Conservation (phyloP, 495 filamentous ascomycete genomes). For the Penicillium samsonianum region DNA sequence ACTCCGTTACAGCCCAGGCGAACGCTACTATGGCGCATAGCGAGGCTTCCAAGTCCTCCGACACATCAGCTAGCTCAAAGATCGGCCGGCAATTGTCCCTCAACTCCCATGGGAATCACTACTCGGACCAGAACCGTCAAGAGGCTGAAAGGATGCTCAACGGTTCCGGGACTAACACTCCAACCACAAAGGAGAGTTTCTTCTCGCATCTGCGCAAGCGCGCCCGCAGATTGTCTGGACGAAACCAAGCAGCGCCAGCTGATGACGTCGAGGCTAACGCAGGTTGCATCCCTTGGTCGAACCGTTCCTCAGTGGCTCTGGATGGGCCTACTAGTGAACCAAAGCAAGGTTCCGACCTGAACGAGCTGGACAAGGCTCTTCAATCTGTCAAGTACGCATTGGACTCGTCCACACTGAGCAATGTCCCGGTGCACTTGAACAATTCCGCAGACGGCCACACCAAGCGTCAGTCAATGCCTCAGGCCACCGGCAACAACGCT, state of each 20-base stretch:
- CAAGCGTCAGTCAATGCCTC: conserved; percentile 75
- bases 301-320: conserved; percentile 80
- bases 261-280: conserved; percentile 92
- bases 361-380: conserved; percentile 79
- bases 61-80: conserved; percentile 70
- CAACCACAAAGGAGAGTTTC: conserved; percentile 80
- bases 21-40: conserved; percentile 43
- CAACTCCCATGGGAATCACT: conserved; percentile 91
- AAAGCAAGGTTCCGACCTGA: conserved; percentile 51
- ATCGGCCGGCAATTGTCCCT: conserved; percentile 94
- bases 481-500: conserved; percentile 53
- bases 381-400: conserved; percentile 67
- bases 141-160: conserved; percentile 90
- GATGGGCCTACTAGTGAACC: conserved; percentile 59
- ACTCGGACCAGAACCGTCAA: conserved; percentile 81
- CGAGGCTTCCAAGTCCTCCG: conserved; percentile 29
- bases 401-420: conserved; percentile 52
- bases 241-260: conserved; percentile 72
- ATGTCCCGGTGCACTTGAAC: conserved; percentile 49
- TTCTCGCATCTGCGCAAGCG: conserved; percentile 97
- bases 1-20: conserved; percentile 89
- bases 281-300: conserved; percentile 85
- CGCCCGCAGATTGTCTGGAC: conserved; percentile 87
- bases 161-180: conserved; percentile 69
- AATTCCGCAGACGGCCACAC: conserved; percentile 54